These are phyloP conservation scores for Tolypocladium tropicale DNA, from an alignment of 2,329 filamentous ascomycete species.

Conservation along the genomic window DNA sequence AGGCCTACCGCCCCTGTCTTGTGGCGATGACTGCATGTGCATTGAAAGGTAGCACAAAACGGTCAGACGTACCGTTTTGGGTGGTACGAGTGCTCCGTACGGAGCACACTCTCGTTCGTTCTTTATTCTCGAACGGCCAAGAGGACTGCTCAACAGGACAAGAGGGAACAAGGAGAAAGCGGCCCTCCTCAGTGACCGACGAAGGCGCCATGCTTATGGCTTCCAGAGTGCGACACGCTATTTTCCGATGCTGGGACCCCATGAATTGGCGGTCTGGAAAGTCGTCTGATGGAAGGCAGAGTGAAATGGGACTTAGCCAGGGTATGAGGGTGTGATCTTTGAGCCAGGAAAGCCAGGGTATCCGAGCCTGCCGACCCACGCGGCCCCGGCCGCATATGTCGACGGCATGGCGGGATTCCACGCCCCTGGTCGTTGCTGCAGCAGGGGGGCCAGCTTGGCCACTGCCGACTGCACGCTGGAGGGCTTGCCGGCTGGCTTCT, in stretches of 20 bases:
- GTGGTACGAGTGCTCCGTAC: too few relatives aligned
- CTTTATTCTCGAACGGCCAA: not conserved
- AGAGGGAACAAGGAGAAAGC: too few relatives aligned
- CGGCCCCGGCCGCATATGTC: not conserved
- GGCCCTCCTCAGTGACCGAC: too few relatives aligned
- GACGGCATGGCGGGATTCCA: too few relatives aligned
- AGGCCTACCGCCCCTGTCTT: too few relatives aligned
- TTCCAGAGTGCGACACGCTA: not conserved
- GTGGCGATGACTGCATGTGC: too few relatives aligned
- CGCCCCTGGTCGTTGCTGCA: not conserved
- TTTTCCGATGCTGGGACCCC: not conserved
- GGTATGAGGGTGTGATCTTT: too few relatives aligned
- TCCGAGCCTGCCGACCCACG: not conserved
- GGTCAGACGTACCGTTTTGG: too few relatives aligned
- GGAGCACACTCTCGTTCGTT: too few relatives aligned
- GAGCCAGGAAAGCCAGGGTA: not conserved
- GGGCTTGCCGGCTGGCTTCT: too few relatives aligned
- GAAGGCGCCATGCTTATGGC: not conserved
- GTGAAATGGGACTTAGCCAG: not conserved
- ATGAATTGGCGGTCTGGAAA: not conserved
- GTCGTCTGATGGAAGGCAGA: not conserved
- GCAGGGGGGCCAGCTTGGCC: not conserved
- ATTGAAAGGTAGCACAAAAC: too few relatives aligned
- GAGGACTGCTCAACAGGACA: not conserved
- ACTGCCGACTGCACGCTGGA: not conserved